Evolutionary conservation across 441 rosid genomes (phyloP), one percentile per base, ranked within the genome.

Genomic region (Codiaeum variegatum): DNA sequence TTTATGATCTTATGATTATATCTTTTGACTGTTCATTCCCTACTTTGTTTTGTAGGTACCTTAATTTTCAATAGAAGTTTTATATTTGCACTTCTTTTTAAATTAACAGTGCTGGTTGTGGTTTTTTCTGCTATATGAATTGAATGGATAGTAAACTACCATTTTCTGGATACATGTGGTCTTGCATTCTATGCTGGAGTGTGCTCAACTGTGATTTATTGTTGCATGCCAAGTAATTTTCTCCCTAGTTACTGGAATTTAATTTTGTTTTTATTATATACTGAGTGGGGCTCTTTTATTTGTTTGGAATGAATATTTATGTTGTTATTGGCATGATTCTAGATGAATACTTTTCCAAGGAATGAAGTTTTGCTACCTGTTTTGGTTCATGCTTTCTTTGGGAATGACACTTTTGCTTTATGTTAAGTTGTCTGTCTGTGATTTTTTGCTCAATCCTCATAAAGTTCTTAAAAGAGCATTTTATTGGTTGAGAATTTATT

Each of bases 1-100:
- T 79, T 73, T 71, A 18, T 55, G 31, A 40, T 24, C 59, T 60
- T 73, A 40, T 51, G 49, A 49, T 55, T 68, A 28, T n/a, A n/a
- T 65, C 47, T 70, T 68, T 67, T 21, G 23, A 6, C 54, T 28
- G 12, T 28, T 23, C 28, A 26, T 67, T 74, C 58, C 21, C 29
- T 21, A 23, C 72, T 23, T 38, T n/a, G 46, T 49, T 52, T 54
- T 44, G 18, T 62, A 13, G 62, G 10, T 18, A 59, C 47, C 8
- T 49, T 74, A 6, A 61, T 67, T 73, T 62, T 62, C n/a, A n/a
- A n/a, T 62, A 36, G 36, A 51, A 47, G 36, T 21, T 62, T 34
- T 8, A 4, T 31, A 36, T 62, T 54, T n/a, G 46, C 24, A 23
- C 9, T 62, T 34, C n/a, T 32, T 34, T 19, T 56, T 56, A 2